These are phyloP conservation scores for Aspergillus neotritici DNA, from an alignment of 2,329 filamentous ascomycete species.

Conservation along the genomic window DNA sequence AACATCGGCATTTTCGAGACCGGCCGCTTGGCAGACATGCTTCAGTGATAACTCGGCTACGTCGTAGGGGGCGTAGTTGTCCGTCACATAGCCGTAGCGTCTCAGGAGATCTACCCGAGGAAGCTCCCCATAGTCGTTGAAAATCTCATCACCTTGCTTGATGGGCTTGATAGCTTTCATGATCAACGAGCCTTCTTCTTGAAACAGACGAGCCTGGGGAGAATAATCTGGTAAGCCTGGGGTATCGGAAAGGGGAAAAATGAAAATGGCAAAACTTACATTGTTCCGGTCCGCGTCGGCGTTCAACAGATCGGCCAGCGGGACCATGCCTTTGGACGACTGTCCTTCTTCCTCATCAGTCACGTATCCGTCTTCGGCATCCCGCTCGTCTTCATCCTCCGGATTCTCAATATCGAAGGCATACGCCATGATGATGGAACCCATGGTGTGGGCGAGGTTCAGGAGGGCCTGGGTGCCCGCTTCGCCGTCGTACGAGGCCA, in stretches of 20 bases:
- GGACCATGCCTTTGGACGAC: constrained; percentile 76
- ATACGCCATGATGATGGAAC: constrained; percentile 85
- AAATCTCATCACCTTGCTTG: constrained; percentile 65
- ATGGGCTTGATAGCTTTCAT: constrained; percentile 69
- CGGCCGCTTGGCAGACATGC: constrained; percentile 46
- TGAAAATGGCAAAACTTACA: constrained; percentile 38
- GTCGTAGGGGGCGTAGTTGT: constrained; percentile 70
- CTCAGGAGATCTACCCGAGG: constrained; percentile 76
- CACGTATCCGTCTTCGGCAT: constrained; percentile 42
- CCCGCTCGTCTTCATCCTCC: constrained; percentile 52
- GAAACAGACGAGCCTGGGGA: constrained; percentile 52
- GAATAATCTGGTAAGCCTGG: constrained; percentile 4
- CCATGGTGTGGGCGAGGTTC: constrained; percentile 68
- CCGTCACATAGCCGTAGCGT: constrained; percentile 81
- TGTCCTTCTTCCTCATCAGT: constrained; percentile 63
- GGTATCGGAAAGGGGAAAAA: not conserved
- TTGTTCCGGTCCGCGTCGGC: constrained; percentile 80
- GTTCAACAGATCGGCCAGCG: constrained; percentile 84
- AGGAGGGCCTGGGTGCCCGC: constrained; percentile 46
- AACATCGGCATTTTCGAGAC: constrained; percentile 24
- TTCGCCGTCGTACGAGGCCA: constrained; percentile 38
- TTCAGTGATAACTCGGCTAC: constrained; percentile 71
- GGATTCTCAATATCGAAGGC: constrained; percentile 71
- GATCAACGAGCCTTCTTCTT: constrained; percentile 56
- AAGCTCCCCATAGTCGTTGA: constrained; percentile 85